phyloP scores from a whole-genome alignment of 129 eudicot genomes.

The Flaveria ramosissima region DNA sequence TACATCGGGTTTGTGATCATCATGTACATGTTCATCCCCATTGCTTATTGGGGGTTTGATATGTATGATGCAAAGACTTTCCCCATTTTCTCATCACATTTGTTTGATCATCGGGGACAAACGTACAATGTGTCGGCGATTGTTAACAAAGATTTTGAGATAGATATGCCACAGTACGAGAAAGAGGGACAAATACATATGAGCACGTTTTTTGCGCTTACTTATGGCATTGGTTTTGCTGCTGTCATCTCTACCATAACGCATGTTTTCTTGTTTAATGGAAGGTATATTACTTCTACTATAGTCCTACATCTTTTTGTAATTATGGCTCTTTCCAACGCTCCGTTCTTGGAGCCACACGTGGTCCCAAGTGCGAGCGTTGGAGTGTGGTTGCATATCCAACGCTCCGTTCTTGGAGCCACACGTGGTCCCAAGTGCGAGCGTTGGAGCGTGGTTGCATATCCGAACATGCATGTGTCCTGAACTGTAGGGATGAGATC shows the following conservation, averaged over 20 bases:
- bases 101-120: constrained; percentile 38
- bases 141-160: constrained; percentile 43
- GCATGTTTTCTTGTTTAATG: constrained; percentile 57
- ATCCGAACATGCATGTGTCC: no score
- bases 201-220: constrained; percentile 48
- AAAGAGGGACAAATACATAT: constrained; percentile 40
- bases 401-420: no score
- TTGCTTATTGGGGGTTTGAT: constrained; percentile 53
- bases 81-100: constrained; percentile 50
- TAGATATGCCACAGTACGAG: constrained; percentile 44
- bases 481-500: no score
- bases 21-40: constrained; percentile 45
- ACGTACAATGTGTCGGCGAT: constrained; percentile 39
- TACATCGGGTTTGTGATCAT: constrained; percentile 41
- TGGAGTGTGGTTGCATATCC: no score
- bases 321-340: no score
- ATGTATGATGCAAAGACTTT: constrained; percentile 47
- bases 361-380: no score
- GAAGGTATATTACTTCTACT: constrained; percentile 37
- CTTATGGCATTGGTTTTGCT: constrained; percentile 64
- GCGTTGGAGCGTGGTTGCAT: no score
- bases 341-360: no score
- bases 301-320: no score
- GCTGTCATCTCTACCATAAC: constrained; percentile 52
- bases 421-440: no score